Evolutionary conservation across 306 rosid genomes (phyloP).

Genomic region (Parietaria judaica): DNA sequence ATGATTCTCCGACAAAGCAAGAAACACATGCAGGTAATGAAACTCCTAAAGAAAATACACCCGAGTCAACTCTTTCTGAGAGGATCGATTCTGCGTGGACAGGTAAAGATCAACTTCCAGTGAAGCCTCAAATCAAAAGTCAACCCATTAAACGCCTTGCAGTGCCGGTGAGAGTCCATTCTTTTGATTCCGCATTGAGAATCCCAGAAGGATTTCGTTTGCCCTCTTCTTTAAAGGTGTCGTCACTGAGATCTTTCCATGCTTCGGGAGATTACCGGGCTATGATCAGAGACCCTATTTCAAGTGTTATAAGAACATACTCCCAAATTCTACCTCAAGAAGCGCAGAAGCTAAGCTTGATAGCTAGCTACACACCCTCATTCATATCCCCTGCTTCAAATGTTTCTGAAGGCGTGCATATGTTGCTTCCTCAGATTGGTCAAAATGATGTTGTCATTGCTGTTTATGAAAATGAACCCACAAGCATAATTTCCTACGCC

Average conservation of each 20-base stretch:
- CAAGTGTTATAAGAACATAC: constrained; percentile 35
- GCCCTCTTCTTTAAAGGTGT: constrained; percentile 44
- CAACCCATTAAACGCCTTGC: constrained; percentile 44
- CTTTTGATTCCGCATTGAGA: constrained; percentile 83
- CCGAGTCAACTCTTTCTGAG: constrained; percentile 78
- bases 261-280: constrained; percentile 74
- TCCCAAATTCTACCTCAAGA: constrained; percentile 62
- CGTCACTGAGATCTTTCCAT: constrained; percentile 65
- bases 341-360: constrained; percentile 50
- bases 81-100: constrained; percentile 95
- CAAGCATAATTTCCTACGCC: constrained; percentile 89
- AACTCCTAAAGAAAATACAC: constrained; percentile 13
- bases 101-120: constrained; percentile 54
- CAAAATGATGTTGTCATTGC: constrained; percentile 60
- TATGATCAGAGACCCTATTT: constrained; percentile 80
- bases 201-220: constrained; percentile 47
- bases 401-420: constrained; percentile 70
- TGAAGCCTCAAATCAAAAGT: constrained; percentile 31
- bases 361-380: constrained; percentile 47
- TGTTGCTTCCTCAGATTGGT: constrained; percentile 70
- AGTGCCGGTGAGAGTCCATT: constrained; percentile 61
- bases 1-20: constrained; percentile 26
- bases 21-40: constrained; percentile 46
- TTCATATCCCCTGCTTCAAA: constrained; percentile 55
- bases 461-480: constrained; percentile 85